These are phyloP conservation scores for Botrytis pseudocinerea DNA, from an alignment of 2,329 filamentous ascomycete genomes.

Conservation along the genomic window DNA sequence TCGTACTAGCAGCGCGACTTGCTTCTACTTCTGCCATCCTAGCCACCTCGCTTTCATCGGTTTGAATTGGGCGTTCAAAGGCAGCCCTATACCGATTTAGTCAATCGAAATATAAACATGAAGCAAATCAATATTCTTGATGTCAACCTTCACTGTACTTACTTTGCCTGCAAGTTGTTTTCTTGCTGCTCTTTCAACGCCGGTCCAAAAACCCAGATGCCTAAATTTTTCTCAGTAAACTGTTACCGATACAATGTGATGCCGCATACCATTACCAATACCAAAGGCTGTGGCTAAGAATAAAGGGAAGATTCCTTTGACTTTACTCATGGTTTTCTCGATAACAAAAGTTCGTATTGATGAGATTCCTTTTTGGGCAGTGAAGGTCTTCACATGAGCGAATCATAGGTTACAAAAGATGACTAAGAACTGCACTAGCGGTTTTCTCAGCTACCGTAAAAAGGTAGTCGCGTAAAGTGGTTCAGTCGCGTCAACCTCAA, in stretches of 20 bases:
- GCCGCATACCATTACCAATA: constrained; percentile 38
- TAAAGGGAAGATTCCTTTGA: constrained; percentile 36
- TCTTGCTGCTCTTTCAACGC: constrained; percentile 36
- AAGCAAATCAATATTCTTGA: background rate
- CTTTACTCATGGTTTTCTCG: constrained; percentile 34
- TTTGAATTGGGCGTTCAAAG: constrained; percentile 23
- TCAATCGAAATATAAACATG: background rate
- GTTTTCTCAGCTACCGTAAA: background rate
- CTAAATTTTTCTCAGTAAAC: constrained; percentile 25
- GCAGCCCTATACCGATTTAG: constrained; percentile 30
- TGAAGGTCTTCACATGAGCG: background rate
- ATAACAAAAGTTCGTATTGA: background rate
- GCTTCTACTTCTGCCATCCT: constrained; percentile 31
- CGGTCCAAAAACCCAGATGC: constrained; percentile 39
- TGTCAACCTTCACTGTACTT: background rate
- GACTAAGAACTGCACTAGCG: constrained; percentile 3
- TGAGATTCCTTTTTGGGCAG: background rate
- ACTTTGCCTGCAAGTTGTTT: constrained; percentile 31
- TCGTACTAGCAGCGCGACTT: constrained; percentile 30
- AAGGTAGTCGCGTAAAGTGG: constrained; percentile 20
- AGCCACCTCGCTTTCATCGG: constrained; percentile 24
- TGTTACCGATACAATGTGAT: background rate
- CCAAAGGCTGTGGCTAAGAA: constrained; percentile 38
- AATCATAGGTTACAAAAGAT: background rate
- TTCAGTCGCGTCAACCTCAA: constrained; percentile 24